Conservation (phyloP, 495 filamentous ascomycete species). For the Xylaria flabelliformis region DNA sequence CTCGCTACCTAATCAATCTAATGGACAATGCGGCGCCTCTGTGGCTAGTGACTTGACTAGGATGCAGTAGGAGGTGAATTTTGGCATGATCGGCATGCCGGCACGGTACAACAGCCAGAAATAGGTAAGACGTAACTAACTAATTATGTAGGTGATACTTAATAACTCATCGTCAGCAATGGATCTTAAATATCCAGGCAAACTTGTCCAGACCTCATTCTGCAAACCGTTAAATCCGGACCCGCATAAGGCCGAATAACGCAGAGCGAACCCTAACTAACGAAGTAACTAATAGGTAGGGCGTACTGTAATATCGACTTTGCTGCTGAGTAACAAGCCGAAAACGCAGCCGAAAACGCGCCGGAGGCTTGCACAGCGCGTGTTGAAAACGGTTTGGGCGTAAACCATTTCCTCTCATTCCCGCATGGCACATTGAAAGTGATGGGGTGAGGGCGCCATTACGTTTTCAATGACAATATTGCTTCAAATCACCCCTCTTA, state of each 20-base stretch:
- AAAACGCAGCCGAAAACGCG: background rate
- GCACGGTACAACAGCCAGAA: background rate
- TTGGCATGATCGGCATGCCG: slow-evolving; percentile 15
- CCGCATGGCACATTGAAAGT: background rate
- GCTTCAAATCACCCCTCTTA: background rate
- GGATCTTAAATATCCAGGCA: background rate
- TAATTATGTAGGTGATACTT: background rate
- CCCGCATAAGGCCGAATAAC: slow-evolving; percentile 5
- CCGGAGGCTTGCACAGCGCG: background rate
- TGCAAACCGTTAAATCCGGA: background rate
- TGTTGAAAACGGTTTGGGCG: background rate
- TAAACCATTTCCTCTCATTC: background rate
- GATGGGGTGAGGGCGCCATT: background rate
- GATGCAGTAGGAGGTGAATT: background rate
- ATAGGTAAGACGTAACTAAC: background rate
- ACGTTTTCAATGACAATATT: background rate
- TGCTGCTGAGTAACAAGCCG: background rate
- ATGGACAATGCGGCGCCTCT: slow-evolving; percentile 2
- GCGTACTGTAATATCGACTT: too few species aligned
- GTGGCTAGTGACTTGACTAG: slow-evolving; percentile 17
- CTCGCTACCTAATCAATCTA: background rate
- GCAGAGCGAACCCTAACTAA: background rate
- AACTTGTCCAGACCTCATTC: background rate
- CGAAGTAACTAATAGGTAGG: too few species aligned
- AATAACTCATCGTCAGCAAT: slow-evolving; percentile 15